Evolutionary conservation across 768 basidiomycete genomes (phyloP).

Genomic region (Lyophyllum decastes): DNA sequence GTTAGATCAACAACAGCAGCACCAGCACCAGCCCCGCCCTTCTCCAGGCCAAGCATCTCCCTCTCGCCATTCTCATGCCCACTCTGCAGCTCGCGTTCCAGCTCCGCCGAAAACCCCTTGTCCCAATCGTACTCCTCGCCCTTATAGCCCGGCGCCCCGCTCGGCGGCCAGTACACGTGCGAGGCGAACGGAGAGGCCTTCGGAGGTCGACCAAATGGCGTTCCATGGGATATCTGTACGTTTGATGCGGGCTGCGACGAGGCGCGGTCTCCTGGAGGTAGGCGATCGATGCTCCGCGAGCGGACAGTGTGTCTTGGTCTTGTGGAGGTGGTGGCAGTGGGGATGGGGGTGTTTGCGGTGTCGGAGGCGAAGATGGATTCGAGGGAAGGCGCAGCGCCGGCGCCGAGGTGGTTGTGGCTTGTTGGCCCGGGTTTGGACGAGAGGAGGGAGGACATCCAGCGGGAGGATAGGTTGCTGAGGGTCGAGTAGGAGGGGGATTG

Average conservation of each 20-base stretch:
- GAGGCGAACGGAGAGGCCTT: conserved; percentile 43
- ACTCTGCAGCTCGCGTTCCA: conserved; percentile 39
- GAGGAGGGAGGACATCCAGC: conserved; percentile 51
- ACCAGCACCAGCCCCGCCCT: too few species aligned
- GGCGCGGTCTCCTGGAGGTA: background rate
- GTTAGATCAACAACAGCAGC: too few species aligned
- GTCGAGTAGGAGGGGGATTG: conserved; percentile 38
- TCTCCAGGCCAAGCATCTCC: conserved; percentile 16
- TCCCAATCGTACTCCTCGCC: conserved; percentile 72
- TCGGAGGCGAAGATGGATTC: conserved; percentile 21
- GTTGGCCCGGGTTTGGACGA: conserved; percentile 12
- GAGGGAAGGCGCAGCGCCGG: conserved; percentile 11
- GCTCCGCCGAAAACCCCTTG: conserved; percentile 55
- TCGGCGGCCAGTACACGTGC: conserved; percentile 29
- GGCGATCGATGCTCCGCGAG: conserved; percentile 13
- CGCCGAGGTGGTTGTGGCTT: background rate
- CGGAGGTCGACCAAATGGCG: conserved; percentile 49
- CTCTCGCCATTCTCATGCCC: conserved; percentile 9
- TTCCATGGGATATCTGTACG: conserved; percentile 38
- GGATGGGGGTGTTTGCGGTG: background rate
- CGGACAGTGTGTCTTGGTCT: too few species aligned
- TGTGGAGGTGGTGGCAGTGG: background rate
- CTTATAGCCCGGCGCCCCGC: conserved; percentile 62
- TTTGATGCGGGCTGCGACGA: conserved; percentile 8
- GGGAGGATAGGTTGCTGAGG: conserved; percentile 47